Percentiles rank a stretch among this genome's conserved stretches.
Evolutionary conservation across 163 green algal species (phyloP).

Genomic region (Chlamydomonas reinhardtii): DNA sequence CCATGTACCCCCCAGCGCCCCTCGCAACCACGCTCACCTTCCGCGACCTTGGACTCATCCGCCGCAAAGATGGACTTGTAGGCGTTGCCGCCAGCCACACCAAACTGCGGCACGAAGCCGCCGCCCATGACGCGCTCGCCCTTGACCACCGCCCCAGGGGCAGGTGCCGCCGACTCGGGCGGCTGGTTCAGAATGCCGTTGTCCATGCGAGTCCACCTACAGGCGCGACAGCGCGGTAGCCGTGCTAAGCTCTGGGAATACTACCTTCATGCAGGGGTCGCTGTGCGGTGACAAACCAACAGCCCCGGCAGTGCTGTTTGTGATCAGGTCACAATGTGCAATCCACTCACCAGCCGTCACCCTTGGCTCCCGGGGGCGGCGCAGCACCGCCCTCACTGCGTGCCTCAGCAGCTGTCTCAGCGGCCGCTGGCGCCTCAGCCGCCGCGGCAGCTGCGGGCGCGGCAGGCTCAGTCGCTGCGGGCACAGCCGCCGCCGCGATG

Average conservation of each 20-base stretch:
- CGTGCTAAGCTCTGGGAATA: too few species aligned
- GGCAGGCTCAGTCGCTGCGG: background rate
- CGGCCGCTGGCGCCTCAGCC: background rate
- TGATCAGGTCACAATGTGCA: too few species aligned
- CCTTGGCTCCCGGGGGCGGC: too few species aligned
- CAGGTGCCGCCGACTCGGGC: background rate
- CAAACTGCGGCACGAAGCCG: slow-evolving; percentile 38
- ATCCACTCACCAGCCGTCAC: too few species aligned
- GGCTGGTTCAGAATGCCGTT: slow-evolving; percentile 23
- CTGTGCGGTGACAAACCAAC: too few species aligned
- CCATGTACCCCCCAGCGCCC: too few species aligned
- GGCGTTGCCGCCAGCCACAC: slow-evolving; percentile 13
- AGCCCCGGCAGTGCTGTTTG: too few species aligned
- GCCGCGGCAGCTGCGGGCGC: background rate
- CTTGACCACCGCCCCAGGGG: background rate
- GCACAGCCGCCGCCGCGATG: background rate
- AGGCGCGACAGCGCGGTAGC: too few species aligned
- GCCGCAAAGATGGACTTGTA: slow-evolving; percentile 35
- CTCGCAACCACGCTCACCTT: background rate
- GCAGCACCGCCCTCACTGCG: too few species aligned
- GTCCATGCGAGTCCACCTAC: slow-evolving; percentile 39
- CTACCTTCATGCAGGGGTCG: too few species aligned
- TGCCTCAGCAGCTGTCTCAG: background rate
- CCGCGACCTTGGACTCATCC: background rate
- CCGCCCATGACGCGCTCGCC: slow-evolving; percentile 49